Conservation (phyloP, 768 basidiomycete genomes). For the Hortiboletus campestris region DNA sequence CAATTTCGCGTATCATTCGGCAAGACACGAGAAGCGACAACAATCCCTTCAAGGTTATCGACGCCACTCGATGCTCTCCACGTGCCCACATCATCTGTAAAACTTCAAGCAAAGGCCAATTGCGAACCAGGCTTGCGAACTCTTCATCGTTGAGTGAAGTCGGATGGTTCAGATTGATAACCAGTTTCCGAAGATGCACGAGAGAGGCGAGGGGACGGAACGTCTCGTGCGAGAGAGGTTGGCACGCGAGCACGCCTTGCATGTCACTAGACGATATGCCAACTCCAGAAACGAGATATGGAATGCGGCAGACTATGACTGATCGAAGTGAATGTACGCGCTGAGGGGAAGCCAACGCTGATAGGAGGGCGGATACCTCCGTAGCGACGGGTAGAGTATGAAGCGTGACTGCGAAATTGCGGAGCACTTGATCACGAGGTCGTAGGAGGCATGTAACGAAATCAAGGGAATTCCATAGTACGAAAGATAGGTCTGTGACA, state of each 20-base stretch:
- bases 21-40: too few relatives aligned
- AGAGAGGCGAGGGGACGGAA: not conserved
- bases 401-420: not conserved
- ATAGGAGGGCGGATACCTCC: not conserved
- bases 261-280: not conserved
- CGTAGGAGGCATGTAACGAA: not conserved
- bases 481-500: not conserved
- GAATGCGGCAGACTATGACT: not conserved
- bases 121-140: not conserved
- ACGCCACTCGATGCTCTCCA: too few relatives aligned
- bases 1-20: not conserved
- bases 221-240: not conserved
- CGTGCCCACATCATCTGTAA: not conserved
- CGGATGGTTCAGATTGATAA: not conserved
- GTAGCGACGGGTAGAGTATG: too few relatives aligned
- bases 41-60: too few relatives aligned
- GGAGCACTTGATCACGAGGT: not conserved
- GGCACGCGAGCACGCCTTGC: not conserved
- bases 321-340: conserved; percentile 4
- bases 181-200: not conserved
- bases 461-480: not conserved
- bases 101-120: not conserved
- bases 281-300: not conserved
- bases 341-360: not conserved
- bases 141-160: not conserved